A percentile compares a stretch with the other conserved stretches of the same genome.
Evolutionary conservation across 2,329 filamentous ascomycete species (phyloP).

Genomic region (Aplosporella prunicola): DNA sequence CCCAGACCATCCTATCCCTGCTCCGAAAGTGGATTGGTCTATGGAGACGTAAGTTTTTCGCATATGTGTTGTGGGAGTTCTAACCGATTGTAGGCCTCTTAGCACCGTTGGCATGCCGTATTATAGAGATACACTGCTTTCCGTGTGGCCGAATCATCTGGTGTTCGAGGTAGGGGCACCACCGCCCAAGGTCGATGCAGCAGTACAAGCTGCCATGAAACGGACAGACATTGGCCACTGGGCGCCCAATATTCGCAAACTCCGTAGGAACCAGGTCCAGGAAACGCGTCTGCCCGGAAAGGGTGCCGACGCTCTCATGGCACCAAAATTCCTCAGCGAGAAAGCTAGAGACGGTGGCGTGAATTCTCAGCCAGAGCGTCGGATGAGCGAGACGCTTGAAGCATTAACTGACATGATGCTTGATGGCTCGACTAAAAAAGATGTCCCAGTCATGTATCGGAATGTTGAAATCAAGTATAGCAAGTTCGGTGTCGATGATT

Average conservation of each 20-base stretch:
- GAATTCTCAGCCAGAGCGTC: slow-evolving; percentile 20
- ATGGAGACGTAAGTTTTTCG: slow-evolving; percentile 51
- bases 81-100: slow-evolving; percentile 50
- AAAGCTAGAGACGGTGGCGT: slow-evolving; percentile 52
- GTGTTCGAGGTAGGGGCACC: slow-evolving; percentile 79
- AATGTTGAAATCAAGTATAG: slow-evolving; percentile 98
- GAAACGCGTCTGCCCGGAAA: slow-evolving; percentile 56
- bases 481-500: slow-evolving; percentile 98
- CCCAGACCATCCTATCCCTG: slow-evolving; percentile 52
- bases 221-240: slow-evolving; percentile 67
- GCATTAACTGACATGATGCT: slow-evolving; percentile 60
- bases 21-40: slow-evolving; percentile 57
- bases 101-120: slow-evolving; percentile 86
- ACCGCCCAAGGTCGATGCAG: slow-evolving; percentile 62
- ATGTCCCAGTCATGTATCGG: slow-evolving; percentile 80
- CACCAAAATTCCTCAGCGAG: slow-evolving; percentile 91
- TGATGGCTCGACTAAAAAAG: slow-evolving; percentile 62
- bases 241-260: slow-evolving; percentile 64
- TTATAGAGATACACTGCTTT: slow-evolving; percentile 79
- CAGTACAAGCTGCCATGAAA: slow-evolving; percentile 59
- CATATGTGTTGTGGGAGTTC: slow-evolving; percentile 6
- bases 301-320: slow-evolving; percentile 54
- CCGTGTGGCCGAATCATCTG: slow-evolving; percentile 78
- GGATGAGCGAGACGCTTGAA: slow-evolving; percentile 50
- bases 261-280: slow-evolving; percentile 73